Percentiles rank a stretch among this genome's conserved stretches.
Conservation (phyloP, 176 grass and related monocot species). For the bread wheat (Triticum aestivum) region IWGSC_CS_RefSeq_v2.1 NC_057802.1:416732422-416732921, state of each 20-base stretch:
- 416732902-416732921: background rate
- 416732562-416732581: background rate
- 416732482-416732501: constrained; percentile 97
- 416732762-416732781: background rate
- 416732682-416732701: constrained; percentile 93
- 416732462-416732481: constrained; percentile 99
- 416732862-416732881: background rate
- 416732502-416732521: constrained; percentile 22
- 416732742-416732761: background rate
- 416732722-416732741: background rate
- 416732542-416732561: background rate
- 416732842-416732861: background rate
- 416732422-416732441: constrained; percentile 49
- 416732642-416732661: constrained; percentile 23
- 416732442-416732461: constrained; percentile 93
- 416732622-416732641: background rate
- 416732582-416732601: background rate
- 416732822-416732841: background rate
- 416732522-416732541: background rate
- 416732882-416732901: background rate
- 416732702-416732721: constrained; percentile 50
- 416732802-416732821: background rate
- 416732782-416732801: background rate
- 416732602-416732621: background rate
- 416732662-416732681: constrained; percentile 95